A percentile compares a stretch with the other conserved stretches of the same genome.
These are phyloP conservation scores for Fraxinus platypoda DNA, from an alignment of 305 asterid species.

Conservation along the genomic window DNA sequence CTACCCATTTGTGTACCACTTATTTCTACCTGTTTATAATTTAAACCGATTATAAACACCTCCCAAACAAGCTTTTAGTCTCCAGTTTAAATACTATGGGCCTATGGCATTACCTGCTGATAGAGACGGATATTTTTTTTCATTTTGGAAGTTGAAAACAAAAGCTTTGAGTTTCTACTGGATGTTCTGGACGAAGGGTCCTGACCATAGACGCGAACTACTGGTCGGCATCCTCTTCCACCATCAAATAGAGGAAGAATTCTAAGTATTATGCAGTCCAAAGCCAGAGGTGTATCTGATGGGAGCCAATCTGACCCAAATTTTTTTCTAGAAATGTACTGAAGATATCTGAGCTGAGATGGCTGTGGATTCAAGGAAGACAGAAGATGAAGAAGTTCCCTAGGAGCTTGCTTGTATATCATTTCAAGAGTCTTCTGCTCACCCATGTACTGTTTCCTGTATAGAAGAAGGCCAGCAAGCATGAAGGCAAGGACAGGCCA, in stretches of 20 bases:
- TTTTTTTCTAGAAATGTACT: conserved; percentile 79
- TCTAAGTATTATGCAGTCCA: conserved; percentile 78
- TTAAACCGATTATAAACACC: background rate
- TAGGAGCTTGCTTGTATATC: conserved; percentile 98
- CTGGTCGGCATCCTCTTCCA: conserved; percentile 87
- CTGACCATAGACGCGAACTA: conserved; percentile 89
- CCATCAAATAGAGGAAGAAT: conserved; percentile 68
- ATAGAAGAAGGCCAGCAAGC: conserved; percentile 96
- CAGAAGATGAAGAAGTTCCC: conserved; percentile 92
- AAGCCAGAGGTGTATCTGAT: conserved; percentile 73
- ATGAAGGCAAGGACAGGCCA: conserved; percentile 99
- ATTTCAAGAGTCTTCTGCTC: conserved; percentile 96
- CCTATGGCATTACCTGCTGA: conserved; percentile 63
- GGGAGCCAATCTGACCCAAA: conserved; percentile 91
- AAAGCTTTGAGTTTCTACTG: conserved; percentile 80
- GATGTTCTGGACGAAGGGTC: conserved; percentile 74
- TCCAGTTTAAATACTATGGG: conserved; percentile 23
- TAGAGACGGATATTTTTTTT: conserved; percentile 58
- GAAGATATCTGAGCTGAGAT: conserved; percentile 94
- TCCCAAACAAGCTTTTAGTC: background rate
- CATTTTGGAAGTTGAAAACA: conserved; percentile 64
- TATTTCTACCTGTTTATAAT: background rate
- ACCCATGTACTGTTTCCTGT: conserved; percentile 83
- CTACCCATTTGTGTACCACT: background rate
- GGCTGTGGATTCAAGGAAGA: conserved; percentile 96